phyloP scores from a whole-genome alignment of 1,284 basidiomycete species.

The Microbotryum silenes-acaulis region DNA sequence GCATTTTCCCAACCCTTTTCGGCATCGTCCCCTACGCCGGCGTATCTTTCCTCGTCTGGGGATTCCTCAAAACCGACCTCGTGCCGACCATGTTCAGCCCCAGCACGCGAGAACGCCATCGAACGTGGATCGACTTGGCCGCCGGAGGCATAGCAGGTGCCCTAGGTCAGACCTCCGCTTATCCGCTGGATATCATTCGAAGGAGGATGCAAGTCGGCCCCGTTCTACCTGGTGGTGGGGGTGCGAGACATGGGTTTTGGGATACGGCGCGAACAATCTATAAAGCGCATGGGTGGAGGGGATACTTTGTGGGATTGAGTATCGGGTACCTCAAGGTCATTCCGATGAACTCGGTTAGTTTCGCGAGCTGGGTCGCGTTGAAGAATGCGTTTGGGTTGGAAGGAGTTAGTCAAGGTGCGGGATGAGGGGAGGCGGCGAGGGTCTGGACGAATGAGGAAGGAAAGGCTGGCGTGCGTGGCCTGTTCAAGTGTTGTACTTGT shows the following conservation, averaged over 20 bases:
- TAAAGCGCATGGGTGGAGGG: constrained; percentile 62
- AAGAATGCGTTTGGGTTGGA: constrained; percentile 51
- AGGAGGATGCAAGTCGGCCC: constrained; percentile 95
- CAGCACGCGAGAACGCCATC: constrained; percentile 40
- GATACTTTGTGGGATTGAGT: constrained; percentile 87
- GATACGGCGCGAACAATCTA: constrained; percentile 70
- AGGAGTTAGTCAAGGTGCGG: neutral
- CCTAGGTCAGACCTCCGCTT: constrained; percentile 81
- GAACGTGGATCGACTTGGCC: constrained; percentile 50
- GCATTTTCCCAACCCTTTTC: constrained; percentile 80
- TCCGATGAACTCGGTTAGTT: constrained; percentile 86
- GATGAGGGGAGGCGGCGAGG: too few species aligned
- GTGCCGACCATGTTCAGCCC: constrained; percentile 42
- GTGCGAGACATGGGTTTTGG: constrained; percentile 60
- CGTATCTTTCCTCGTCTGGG: constrained; percentile 89
- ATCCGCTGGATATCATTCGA: constrained; percentile 92
- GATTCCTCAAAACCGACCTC: constrained; percentile 63
- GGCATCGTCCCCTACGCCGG: constrained; percentile 98
- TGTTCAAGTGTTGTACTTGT: too few species aligned
- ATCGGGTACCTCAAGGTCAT: constrained; percentile 92
- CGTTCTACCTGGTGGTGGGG: constrained; percentile 58
- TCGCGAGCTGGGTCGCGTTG: constrained; percentile 64
- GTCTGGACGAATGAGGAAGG: too few species aligned
- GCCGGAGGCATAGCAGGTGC: constrained; percentile 89
- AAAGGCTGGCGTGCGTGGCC: too few species aligned